Evolutionary conservation across 2,329 filamentous ascomycete genomes (phyloP), one percentile per base, ranked within the genome.

Genomic region (Scytalidium sp.): DNA sequence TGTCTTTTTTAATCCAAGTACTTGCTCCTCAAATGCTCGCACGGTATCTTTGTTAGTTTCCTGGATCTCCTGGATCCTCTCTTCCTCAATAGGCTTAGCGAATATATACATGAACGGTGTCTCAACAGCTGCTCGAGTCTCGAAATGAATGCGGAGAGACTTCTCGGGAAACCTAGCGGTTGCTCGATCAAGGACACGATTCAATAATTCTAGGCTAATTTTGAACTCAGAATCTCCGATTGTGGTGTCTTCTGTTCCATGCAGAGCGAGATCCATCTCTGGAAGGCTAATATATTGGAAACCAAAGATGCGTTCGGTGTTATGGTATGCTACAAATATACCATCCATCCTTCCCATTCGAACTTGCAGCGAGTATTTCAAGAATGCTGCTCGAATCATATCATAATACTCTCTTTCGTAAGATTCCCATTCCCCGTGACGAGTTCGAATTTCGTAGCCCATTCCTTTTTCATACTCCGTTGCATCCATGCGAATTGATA

Each of bases 331-430:
- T 19, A 97, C 88, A 64, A 97, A 99, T 45, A 97, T 97, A 47
- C 94, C 94, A 64, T 99, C 93, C 95, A 99, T 99, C 45, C 92
- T 85, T 17, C 95, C 94, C 83, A 99, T 95, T 41, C 94, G 88
- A 22, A 93, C 95, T 70, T 99, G 94, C 23, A 99, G 76, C 9
- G 92, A 96, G 68, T 99, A 99, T 64, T 99, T 99, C 49, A 99
- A 75, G 71, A 99, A 93, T 0, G 93, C 94, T 1, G 92, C 83
- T 47, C 95, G 82, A 52, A 96, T 93, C 91, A 99, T 95, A 68
- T 99, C 94, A 66, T 87, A 96, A 67, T 94, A 97, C 63, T 99
- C 95, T 51, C 92, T 84, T 70, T 99, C 94, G 66, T 87, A 99
- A 0, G 93, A 97, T 66, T 96, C 87, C 76, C 81, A 99, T 50